These are phyloP conservation scores for Euphorbia lathyris DNA, from an alignment of 345 rosid genomes.

Conservation along the genomic window DNA sequence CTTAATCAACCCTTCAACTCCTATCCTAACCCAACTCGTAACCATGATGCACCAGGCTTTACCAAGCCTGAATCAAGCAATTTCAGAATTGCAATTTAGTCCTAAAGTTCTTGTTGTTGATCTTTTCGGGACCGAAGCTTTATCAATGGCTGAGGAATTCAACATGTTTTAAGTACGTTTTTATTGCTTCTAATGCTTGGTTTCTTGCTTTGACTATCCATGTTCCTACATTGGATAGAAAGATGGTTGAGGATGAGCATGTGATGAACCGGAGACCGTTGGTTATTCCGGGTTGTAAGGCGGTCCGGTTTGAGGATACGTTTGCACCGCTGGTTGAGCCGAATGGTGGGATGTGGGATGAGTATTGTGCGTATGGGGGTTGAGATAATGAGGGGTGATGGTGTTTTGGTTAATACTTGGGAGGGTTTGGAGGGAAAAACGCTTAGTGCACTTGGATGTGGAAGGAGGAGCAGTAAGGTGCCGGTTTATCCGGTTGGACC, in stretches of 20 bases:
- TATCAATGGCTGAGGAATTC: slow-evolving; percentile 42
- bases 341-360: neutral
- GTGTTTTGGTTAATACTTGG: slow-evolving; percentile 25
- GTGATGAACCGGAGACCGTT: slow-evolving; percentile 9
- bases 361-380: neutral
- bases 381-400: neutral
- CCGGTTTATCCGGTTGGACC: slow-evolving; percentile 17
- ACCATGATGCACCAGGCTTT: neutral
- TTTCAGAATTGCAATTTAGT: neutral
- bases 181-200: slow-evolving; percentile 52
- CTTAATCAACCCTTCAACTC: neutral
- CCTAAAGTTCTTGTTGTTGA: neutral
- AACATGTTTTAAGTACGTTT: slow-evolving; percentile 47
- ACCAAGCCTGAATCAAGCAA: neutral
- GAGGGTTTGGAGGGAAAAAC: slow-evolving; percentile 14
- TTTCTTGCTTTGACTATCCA: slow-evolving; percentile 1
- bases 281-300: slow-evolving; percentile 2
- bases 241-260: slow-evolving; percentile 9
- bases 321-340: neutral
- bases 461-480: neutral
- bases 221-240: neutral
- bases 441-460: slow-evolving; percentile 11
- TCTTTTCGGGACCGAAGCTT: slow-evolving; percentile 27
- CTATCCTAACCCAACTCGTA: neutral
- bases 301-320: slow-evolving; percentile 1